A percentile compares a stretch with the other conserved stretches of the same genome.
Conservation (phyloP, 495 filamentous ascomycete genomes). For the Achaetomiella virescens region DNA sequence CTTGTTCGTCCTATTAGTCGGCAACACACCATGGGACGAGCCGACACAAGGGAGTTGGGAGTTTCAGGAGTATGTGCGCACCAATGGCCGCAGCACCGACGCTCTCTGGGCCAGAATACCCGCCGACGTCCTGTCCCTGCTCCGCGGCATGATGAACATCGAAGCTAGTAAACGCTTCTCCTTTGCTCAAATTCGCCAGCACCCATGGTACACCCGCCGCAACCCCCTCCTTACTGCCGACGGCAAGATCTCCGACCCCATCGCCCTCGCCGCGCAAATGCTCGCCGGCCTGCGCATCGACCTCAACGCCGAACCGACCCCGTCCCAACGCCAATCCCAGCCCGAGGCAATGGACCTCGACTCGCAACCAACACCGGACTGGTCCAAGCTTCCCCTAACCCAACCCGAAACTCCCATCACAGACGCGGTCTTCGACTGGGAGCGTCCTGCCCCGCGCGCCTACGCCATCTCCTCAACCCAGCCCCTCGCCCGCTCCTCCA, state of each 20-base stretch:
- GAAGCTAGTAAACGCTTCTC: constrained; percentile 72
- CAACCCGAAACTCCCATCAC: constrained; percentile 70
- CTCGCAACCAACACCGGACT: constrained; percentile 23
- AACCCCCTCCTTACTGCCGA: constrained; percentile 70
- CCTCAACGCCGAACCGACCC: constrained; percentile 62
- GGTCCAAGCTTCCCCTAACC: constrained; percentile 52
- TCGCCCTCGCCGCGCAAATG: constrained; percentile 85
- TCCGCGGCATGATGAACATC: constrained; percentile 89
- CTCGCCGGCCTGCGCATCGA: constrained; percentile 90
- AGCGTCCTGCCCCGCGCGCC: constrained; percentile 46
- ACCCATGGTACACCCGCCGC: constrained; percentile 88
- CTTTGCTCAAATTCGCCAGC: constrained; percentile 78
- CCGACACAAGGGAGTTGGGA: constrained; percentile 75
- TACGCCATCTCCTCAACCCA: constrained; percentile 53
- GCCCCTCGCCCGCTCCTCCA: constrained; percentile 35
- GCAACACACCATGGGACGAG: constrained; percentile 97
- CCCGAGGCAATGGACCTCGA: constrained; percentile 57
- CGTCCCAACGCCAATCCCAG: constrained; percentile 36
- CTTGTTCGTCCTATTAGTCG: constrained; percentile 87
- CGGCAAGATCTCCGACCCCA: constrained; percentile 70
- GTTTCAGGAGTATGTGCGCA: constrained; percentile 76
- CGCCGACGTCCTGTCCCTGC: constrained; percentile 68
- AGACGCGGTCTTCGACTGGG: constrained; percentile 73
- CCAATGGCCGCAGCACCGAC: constrained; percentile 72
- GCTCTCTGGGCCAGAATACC: constrained; percentile 82